A percentile compares a stretch with the other conserved stretches of the same genome.
Conservation (phyloP, 495 filamentous ascomycete species). For the Glonium stellatum region DNA sequence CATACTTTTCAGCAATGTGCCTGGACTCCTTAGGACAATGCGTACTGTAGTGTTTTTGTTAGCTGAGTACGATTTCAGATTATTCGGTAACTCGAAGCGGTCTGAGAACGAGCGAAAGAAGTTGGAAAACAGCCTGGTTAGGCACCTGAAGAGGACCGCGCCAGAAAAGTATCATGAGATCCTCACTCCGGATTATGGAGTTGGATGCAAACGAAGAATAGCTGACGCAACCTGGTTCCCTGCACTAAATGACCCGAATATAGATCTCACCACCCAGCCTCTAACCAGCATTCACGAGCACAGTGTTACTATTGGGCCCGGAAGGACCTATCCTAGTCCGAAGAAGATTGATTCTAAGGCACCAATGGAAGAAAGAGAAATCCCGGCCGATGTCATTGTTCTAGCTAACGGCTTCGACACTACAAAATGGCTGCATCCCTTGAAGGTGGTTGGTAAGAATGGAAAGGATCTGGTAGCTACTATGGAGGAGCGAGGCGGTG, state of each 20-base stretch:
- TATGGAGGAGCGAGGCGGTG: constrained; percentile 48
- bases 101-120: constrained; percentile 31
- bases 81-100: constrained; percentile 22
- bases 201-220: constrained; percentile 54
- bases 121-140: constrained; percentile 39
- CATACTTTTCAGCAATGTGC: constrained; percentile 39
- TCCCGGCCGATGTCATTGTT: constrained; percentile 43
- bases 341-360: background rate
- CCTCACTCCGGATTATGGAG: constrained; percentile 52
- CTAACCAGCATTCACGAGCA: constrained; percentile 43
- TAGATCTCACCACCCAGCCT: constrained; percentile 53
- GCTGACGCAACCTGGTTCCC: constrained; percentile 51
- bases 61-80: constrained; percentile 34
- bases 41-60: constrained; percentile 36
- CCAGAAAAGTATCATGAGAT: constrained; percentile 60
- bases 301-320: constrained; percentile 51
- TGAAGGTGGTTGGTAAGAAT: constrained; percentile 41
- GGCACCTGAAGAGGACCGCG: constrained; percentile 44
- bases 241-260: constrained; percentile 46
- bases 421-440: constrained; percentile 36
- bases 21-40: constrained; percentile 38
- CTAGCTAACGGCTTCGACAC: constrained; percentile 38
- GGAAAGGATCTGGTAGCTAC: constrained; percentile 46
- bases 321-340: constrained; percentile 39
- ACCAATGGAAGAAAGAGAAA: constrained; percentile 25